phyloP scores from a whole-genome alignment of 768 basidiomycete species.

The Amyloporia xantha region DNA sequence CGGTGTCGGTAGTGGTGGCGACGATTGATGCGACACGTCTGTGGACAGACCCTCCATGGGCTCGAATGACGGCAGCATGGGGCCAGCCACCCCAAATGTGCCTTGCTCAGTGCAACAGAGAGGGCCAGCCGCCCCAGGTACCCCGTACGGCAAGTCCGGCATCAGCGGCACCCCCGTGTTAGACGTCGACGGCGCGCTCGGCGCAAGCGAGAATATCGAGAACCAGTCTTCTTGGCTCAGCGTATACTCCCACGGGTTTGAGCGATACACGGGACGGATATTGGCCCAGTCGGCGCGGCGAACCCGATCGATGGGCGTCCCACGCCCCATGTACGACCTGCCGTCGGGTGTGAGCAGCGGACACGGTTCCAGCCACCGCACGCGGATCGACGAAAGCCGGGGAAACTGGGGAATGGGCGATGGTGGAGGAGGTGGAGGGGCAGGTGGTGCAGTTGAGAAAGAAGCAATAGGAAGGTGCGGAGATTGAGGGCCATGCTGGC shows the following conservation, averaged over 20 bases:
- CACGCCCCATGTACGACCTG: slow-evolving; percentile 13
- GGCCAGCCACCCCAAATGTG: neutral
- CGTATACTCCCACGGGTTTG: neutral
- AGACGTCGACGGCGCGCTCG: neutral
- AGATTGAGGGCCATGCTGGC: neutral
- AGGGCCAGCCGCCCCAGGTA: neutral
- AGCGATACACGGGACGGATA: neutral
- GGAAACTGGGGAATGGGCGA: slow-evolving; percentile 5
- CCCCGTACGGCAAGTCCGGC: neutral
- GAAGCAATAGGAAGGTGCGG: neutral
- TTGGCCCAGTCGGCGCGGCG: slow-evolving; percentile 14
- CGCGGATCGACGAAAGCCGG: slow-evolving; percentile 8
- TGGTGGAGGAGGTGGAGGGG: neutral
- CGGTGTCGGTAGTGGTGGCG: neutral
- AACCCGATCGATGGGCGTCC: slow-evolving; percentile 13
- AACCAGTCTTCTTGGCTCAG: neutral
- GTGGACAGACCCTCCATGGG: neutral
- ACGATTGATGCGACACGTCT: neutral
- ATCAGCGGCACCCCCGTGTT: neutral
- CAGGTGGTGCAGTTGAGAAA: neutral
- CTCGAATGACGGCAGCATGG: neutral
- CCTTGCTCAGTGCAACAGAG: slow-evolving; percentile 2
- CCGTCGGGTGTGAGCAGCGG: slow-evolving; percentile 6
- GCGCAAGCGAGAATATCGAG: neutral
- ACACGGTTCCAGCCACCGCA: slow-evolving; percentile 5